A percentile compares a stretch with the other conserved stretches of the same genome.
phyloP scores from a whole-genome alignment of 2,329 filamentous ascomycete species.

The Sclerotinia borealis region DNA sequence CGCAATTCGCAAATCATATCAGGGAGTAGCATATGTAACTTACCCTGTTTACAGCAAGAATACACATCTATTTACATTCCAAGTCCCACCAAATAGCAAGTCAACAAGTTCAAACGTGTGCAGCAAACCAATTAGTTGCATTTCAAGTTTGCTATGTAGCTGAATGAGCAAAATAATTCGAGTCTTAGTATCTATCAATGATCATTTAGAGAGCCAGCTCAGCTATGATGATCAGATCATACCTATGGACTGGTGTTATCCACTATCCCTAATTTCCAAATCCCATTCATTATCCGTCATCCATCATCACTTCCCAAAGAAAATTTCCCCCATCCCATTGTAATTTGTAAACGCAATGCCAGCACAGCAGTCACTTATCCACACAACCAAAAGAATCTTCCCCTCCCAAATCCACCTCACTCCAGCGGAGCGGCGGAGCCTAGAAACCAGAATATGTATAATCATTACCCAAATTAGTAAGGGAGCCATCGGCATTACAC shows the following conservation, averaged over 20 bases:
- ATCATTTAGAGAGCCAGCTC: too few relatives aligned
- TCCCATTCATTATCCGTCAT: not conserved
- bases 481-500: not conserved
- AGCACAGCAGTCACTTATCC: not conserved
- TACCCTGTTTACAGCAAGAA: too few relatives aligned
- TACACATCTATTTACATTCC: too few relatives aligned
- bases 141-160: not conserved
- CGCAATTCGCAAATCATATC: too few relatives aligned
- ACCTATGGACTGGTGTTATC: not conserved
- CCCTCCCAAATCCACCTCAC: not conserved
- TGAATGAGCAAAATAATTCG: not conserved
- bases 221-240: not conserved
- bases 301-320: not conserved
- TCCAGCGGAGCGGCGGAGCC: not conserved
- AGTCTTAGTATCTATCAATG: not conserved
- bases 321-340: not conserved
- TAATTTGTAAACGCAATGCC: too few relatives aligned
- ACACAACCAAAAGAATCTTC: not conserved
- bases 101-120: too few relatives aligned
- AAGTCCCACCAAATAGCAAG: too few relatives aligned
- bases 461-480: not conserved
- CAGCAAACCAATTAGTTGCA: not conserved
- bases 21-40: too few relatives aligned
- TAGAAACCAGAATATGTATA: conserved; percentile 1
- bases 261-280: not conserved